These are phyloP conservation scores for Rhizoctonia solani DNA, from an alignment of 1,284 basidiomycete genomes.

Conservation along the genomic window DNA sequence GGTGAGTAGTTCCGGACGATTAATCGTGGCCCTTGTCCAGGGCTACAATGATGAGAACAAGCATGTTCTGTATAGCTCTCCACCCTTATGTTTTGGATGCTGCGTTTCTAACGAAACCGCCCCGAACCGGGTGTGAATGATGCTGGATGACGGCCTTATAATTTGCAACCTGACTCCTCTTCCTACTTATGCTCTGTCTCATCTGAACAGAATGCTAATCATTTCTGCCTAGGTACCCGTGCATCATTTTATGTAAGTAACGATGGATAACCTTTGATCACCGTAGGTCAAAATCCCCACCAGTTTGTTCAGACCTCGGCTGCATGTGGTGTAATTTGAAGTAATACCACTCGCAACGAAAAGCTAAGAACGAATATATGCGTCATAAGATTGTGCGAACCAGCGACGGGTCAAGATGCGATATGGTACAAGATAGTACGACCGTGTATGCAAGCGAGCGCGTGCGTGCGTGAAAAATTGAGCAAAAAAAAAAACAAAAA, in stretches of 20 bases:
- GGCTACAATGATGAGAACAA: slow-evolving; percentile 11
- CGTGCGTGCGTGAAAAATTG: not conserved
- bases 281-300: no score
- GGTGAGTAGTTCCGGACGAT: not conserved
- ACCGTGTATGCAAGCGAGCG: slow-evolving; percentile 5
- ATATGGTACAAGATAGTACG: not conserved
- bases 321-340: no score
- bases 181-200: not conserved
- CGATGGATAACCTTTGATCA: not conserved
- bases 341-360: no score
- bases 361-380: not conserved
- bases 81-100: not conserved
- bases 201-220: not conserved
- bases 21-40: not conserved
- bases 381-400: slow-evolving; percentile 21
- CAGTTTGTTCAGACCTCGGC: no score
- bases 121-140: slow-evolving; percentile 20
- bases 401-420: slow-evolving; percentile 18
- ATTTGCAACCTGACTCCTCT: slow-evolving; percentile 29
- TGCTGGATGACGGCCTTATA: slow-evolving; percentile 26
- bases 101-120: slow-evolving; percentile 30
- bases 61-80: slow-evolving; percentile 25
- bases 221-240: not conserved
- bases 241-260: not conserved
- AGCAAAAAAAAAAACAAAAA: not conserved